phyloP scores from a whole-genome alignment of 2,329 filamentous ascomycete species.

The Calycina herbarum region DNA sequence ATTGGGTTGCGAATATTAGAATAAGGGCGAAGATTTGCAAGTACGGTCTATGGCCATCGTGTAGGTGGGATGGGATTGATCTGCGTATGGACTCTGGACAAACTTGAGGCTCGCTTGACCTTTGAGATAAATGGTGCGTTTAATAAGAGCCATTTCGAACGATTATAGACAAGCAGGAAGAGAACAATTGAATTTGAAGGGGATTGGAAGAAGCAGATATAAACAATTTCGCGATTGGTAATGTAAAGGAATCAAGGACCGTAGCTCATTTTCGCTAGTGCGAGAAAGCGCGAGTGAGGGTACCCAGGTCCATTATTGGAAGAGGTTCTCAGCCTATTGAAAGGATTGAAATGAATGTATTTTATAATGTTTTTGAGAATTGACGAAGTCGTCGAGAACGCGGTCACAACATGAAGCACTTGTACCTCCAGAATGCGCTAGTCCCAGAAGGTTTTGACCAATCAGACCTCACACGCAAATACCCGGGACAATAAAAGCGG shows the following conservation, averaged over 20 bases:
- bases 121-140: too few relatives aligned
- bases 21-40: too few relatives aligned
- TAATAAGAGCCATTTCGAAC: too few relatives aligned
- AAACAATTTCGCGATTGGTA: neutral
- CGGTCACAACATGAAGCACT: neutral
- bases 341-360: neutral
- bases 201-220: neutral
- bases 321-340: neutral
- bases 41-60: too few relatives aligned
- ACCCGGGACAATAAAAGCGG: neutral
- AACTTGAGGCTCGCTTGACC: too few relatives aligned
- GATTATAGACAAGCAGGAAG: too few relatives aligned
- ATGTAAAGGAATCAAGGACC: neutral
- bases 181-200: neutral
- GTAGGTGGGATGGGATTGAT: too few relatives aligned
- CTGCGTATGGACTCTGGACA: too few relatives aligned
- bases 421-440: neutral
- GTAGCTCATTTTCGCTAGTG: neutral
- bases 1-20: too few relatives aligned
- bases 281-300: neutral
- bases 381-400: neutral
- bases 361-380: neutral
- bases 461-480: neutral
- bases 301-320: neutral
- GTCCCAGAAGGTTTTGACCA: neutral